Evolutionary conservation across 768 basidiomycete species (phyloP), one percentile per base, ranked within the genome.

Genomic region (Rhodotorula kratochvilovae): DNA sequence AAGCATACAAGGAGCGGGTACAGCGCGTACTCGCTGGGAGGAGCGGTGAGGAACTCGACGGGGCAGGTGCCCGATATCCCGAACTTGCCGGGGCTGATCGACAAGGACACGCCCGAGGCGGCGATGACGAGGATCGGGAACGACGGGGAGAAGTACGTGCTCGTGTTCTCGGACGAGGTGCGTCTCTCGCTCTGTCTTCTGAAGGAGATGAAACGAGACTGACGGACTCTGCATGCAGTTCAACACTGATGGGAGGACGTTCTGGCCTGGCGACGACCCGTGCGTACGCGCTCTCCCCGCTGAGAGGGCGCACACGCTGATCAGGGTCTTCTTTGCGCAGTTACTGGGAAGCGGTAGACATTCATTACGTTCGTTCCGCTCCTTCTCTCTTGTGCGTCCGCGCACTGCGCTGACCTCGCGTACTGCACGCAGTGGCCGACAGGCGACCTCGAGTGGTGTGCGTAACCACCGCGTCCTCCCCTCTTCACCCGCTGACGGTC

Each of bases 121-220:
- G 89, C 82, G 15, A 79, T 81, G 67, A 85, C 86, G 45, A 84
- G 87, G 19, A 85, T 82, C 5, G 90, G 89, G 6, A 89, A 84
- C 72, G 91, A 95, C 77, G 92, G 92, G 5, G 83, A 88, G 67
- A 80, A 83, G 16, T 95, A 91, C 78, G 82, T 87, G 59, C 86
- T 97, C 39, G 88, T 89, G 1, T 96, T 92, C 81, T 90, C 89
- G 67, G 89, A 90, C 79, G 90, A 90, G 80, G 93, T 87, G 35
- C 42, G 59, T 10, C 43, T 50, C 6, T 23, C 21, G 29, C 60
- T 42, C 21, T 48, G 16, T 6, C 15, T 21, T 45, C 43, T 3
- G 6, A 15, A 13, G 2, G 15, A 43, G 43, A 15, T 19, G 2
- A 13, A 43, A 15, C 15, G 43, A 43, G 12, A 11, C 31, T 27